Percentiles rank a stretch among this genome's conserved stretches.
Conservation (phyloP, 1,284 basidiomycete genomes). For the Lentinula novae-zelandiae region DNA sequence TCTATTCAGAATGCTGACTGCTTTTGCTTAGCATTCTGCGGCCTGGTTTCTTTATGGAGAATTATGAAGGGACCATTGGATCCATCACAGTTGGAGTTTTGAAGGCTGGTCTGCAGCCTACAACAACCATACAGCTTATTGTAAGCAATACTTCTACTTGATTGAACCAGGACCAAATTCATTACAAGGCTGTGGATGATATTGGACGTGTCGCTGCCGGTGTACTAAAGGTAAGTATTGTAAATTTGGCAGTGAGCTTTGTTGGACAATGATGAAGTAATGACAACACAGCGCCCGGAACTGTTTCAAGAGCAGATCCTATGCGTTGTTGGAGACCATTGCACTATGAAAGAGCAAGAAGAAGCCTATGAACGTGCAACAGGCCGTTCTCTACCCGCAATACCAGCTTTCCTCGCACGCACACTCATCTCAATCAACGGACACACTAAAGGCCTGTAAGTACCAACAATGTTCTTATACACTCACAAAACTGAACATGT, state of each 20-base stretch:
- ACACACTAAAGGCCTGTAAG: conserved; percentile 30
- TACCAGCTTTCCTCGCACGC: conserved; percentile 26
- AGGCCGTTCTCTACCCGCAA: conserved; percentile 26
- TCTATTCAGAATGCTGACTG: background rate
- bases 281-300: conserved; percentile 21
- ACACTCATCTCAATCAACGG: conserved; percentile 27
- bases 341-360: conserved; percentile 27
- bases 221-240: conserved; percentile 27
- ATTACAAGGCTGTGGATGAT: conserved; percentile 27
- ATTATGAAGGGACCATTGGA: conserved; percentile 35
- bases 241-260: background rate
- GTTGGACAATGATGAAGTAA: background rate
- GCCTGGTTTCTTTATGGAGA: conserved; percentile 34
- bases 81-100: conserved; percentile 30
- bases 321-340: conserved; percentile 28
- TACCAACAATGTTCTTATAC: conserved; percentile 3
- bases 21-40: conserved; percentile 27
- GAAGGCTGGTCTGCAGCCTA: conserved; percentile 28
- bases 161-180: too few relatives aligned
- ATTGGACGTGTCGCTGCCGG: conserved; percentile 33
- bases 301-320: conserved; percentile 25
- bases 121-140: conserved; percentile 31
- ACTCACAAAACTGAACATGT: background rate
- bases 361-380: conserved; percentile 29
- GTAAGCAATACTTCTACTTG: conserved; percentile 21